Evolutionary conservation across 345 rosid genomes (phyloP).

Genomic region (Luvunga scandens): DNA sequence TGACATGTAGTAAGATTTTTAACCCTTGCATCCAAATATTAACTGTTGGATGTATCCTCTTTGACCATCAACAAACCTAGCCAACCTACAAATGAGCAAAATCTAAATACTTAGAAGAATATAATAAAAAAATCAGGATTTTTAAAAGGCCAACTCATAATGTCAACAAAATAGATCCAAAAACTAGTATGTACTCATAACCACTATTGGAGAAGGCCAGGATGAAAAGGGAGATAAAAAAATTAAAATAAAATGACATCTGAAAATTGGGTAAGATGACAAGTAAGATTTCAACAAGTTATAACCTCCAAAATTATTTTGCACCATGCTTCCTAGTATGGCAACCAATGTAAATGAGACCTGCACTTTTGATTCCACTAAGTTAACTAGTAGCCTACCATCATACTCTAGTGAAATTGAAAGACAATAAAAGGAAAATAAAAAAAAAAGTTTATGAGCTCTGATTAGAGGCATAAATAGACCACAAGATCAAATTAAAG

Average conservation of each 20-base stretch:
- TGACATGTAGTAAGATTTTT: not conserved
- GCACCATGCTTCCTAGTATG: too few relatives aligned
- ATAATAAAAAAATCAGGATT: not conserved
- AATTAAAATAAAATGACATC: too few relatives aligned
- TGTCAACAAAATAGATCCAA: not conserved
- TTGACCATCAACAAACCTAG: not conserved
- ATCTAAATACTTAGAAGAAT: not conserved
- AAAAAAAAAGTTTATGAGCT: not conserved
- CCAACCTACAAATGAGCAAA: not conserved
- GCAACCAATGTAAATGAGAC: too few relatives aligned
- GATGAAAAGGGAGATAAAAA: too few relatives aligned
- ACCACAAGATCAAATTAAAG: not conserved
- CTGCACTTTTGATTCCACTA: too few relatives aligned
- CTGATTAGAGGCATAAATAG: not conserved
- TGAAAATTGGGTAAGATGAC: too few relatives aligned
- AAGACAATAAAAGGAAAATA: not conserved
- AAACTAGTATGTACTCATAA: not conserved
- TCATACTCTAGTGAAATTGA: not conserved
- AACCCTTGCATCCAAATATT: not conserved
- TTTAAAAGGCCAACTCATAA: not conserved
- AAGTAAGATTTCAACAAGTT: too few relatives aligned
- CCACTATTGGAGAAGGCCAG: not conserved
- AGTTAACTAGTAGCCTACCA: too few relatives aligned
- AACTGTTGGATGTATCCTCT: not conserved
- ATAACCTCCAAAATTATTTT: too few relatives aligned